Evolutionary conservation across 208 protist species (phyloP).

Genomic region (Leishmania turanica): DNA sequence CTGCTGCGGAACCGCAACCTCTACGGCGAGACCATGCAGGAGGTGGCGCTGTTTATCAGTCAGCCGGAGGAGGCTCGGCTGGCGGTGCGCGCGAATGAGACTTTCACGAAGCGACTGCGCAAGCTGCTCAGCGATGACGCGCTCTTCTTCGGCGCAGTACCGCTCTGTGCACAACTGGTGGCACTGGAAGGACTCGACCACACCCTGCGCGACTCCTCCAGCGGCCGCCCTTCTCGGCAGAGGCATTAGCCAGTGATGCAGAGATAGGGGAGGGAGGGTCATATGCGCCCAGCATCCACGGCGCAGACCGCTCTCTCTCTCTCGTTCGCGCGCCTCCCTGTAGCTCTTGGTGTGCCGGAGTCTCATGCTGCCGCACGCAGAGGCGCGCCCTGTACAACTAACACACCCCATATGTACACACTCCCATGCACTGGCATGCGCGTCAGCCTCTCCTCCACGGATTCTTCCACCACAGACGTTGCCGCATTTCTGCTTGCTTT

Average conservation of each 20-base stretch:
- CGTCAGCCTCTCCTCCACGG: not conserved
- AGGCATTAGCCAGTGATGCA: not conserved
- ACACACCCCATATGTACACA: not conserved
- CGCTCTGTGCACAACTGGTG: slow-evolving; percentile 77
- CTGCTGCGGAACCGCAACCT: slow-evolving; percentile 43
- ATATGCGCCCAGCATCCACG: not conserved
- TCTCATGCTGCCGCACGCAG: not conserved
- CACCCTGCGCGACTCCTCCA: slow-evolving; percentile 5
- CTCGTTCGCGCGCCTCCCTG: not conserved
- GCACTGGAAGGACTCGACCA: slow-evolving; percentile 55
- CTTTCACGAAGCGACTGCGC: slow-evolving; percentile 66
- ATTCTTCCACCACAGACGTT: not conserved
- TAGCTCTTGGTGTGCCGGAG: not conserved
- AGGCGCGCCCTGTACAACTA: not conserved
- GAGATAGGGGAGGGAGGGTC: not conserved
- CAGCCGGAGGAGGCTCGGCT: slow-evolving; percentile 53
- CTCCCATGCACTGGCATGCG: not conserved
- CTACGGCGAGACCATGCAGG: slow-evolving; percentile 57
- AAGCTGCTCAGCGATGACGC: slow-evolving; percentile 49
- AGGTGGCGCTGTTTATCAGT: slow-evolving; percentile 53
- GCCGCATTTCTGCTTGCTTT: not conserved
- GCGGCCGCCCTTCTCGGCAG: not conserved
- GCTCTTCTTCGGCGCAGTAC: slow-evolving; percentile 47
- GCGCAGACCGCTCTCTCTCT: not conserved
- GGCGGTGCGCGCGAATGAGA: slow-evolving; percentile 50